These are phyloP conservation scores for Gracilariopsis chorda DNA, from an alignment of 23 red algal species.

Conservation along the genomic window DNA sequence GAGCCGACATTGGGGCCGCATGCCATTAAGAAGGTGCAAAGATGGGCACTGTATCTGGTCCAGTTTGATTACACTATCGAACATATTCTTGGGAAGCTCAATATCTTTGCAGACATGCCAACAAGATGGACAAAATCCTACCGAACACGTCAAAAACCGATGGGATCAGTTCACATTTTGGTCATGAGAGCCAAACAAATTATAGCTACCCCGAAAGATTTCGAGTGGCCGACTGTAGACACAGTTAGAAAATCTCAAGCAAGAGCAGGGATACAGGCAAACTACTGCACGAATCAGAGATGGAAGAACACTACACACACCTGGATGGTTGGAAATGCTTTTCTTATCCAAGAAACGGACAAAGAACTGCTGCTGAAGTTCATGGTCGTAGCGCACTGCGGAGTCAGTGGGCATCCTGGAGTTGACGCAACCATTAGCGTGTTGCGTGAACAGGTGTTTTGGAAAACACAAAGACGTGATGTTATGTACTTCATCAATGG, in stretches of 20 bases:
- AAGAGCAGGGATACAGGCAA: background rate
- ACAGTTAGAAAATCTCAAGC: background rate
- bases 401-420: too few relatives aligned
- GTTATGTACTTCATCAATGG: too few relatives aligned
- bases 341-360: too few relatives aligned
- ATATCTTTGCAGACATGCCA: background rate
- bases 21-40: background rate
- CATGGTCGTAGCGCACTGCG: too few relatives aligned
- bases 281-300: background rate
- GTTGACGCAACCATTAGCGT: too few relatives aligned
- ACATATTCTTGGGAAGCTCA: background rate
- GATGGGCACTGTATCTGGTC: background rate
- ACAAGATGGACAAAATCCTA: background rate
- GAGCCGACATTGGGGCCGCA: background rate
- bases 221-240: background rate
- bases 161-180: background rate
- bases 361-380: too few relatives aligned
- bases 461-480: too few relatives aligned
- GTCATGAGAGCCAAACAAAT: background rate
- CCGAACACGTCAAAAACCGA: background rate
- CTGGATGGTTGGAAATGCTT: background rate
- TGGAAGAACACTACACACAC: background rate
- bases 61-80: conserved; percentile 2
- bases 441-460: too few relatives aligned
- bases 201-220: background rate